Percentiles rank a stretch among this genome's conserved stretches.
These are phyloP conservation scores for Alternaria panax DNA, from an alignment of 2,329 filamentous ascomycete species.

Conservation along the genomic window DNA sequence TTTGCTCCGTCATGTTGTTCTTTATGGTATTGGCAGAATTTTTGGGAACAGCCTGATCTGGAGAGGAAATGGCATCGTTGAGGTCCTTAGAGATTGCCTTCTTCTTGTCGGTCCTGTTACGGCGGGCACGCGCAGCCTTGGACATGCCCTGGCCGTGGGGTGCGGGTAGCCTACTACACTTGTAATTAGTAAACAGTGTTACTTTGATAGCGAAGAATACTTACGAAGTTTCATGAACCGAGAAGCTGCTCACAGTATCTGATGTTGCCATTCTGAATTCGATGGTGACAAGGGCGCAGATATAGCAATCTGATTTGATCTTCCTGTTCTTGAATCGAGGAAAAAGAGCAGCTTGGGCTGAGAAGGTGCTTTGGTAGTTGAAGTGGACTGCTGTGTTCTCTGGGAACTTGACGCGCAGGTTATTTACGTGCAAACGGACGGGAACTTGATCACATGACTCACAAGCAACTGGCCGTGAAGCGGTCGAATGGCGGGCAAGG, in stretches of 20 bases:
- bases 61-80: not conserved
- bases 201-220: not conserved
- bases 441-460: not conserved
- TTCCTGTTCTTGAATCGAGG: not conserved
- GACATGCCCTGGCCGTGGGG: not conserved
- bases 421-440: slow-evolving; percentile 6
- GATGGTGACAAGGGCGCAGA: not conserved
- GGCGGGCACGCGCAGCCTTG: not conserved
- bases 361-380: not conserved
- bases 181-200: not conserved
- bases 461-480: not conserved
- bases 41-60: not conserved
- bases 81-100: not conserved
- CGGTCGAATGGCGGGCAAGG: not conserved
- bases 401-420: not conserved
- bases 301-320: not conserved
- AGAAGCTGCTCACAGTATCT: not conserved
- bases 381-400: not conserved
- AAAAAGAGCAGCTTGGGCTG: not conserved
- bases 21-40: not conserved
- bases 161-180: not conserved
- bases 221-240: not conserved
- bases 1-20: not conserved
- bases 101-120: not conserved
- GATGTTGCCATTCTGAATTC: not conserved